A percentile compares a stretch with the other conserved stretches of the same genome.
phyloP scores from a whole-genome alignment of 1,284 basidiomycete species.

The Ceraceosorus guamensis region DNA sequence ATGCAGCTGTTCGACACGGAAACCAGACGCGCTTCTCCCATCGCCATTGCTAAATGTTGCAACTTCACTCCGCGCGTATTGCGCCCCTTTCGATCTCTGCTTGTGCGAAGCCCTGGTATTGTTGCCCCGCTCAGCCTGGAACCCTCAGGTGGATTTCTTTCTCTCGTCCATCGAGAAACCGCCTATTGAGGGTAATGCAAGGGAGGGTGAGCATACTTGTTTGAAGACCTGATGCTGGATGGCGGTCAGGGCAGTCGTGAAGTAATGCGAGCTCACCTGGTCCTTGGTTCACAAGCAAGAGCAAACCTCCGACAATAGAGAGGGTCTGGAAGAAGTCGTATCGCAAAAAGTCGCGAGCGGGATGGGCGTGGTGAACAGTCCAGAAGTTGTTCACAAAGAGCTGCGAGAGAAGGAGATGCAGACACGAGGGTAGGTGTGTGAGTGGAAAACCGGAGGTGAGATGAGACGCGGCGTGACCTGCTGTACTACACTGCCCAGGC shows the following conservation, averaged over 20 bases:
- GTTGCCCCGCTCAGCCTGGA: no score
- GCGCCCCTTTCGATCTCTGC: no score
- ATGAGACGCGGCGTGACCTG: constrained; percentile 3
- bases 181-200: background rate
- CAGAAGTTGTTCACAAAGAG: constrained; percentile 98
- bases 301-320: constrained; percentile 91
- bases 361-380: constrained; percentile 81
- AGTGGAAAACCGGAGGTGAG: constrained; percentile 1
- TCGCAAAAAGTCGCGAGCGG: constrained; percentile 89
- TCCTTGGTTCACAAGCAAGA: constrained; percentile 96
- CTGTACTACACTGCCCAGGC: no score
- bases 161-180: constrained; percentile 98
- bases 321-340: constrained; percentile 52
- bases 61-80: no score
- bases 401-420: constrained; percentile 7
- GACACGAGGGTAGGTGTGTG: background rate
- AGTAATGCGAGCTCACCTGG: no score
- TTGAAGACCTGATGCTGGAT: background rate
- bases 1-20: no score
- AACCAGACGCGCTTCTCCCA: no score
- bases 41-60: no score
- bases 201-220: background rate
- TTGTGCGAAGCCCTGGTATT: no score
- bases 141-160: constrained; percentile 68
- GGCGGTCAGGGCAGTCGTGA: background rate